These are phyloP conservation scores for Chondrostereum purpureum DNA, from an alignment of 1,284 basidiomycete genomes.

Conservation along the genomic window DNA sequence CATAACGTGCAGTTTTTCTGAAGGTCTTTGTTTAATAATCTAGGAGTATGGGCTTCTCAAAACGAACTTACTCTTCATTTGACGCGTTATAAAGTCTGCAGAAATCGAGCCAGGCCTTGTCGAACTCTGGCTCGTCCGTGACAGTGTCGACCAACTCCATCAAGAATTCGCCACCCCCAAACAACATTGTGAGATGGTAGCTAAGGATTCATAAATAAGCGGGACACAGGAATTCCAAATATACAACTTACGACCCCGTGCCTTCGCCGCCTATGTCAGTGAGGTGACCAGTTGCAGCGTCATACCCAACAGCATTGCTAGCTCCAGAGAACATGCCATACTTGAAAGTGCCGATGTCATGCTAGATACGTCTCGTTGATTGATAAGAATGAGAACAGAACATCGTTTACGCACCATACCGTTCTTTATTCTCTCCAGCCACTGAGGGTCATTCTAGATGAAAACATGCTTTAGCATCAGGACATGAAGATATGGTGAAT, in stretches of 20 bases:
- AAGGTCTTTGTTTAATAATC: too few species aligned
- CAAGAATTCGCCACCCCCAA: constrained; percentile 38
- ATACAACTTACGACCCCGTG: constrained; percentile 23
- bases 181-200: constrained; percentile 34
- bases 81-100: constrained; percentile 32
- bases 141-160: constrained; percentile 37
- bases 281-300: constrained; percentile 33
- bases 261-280: constrained; percentile 33
- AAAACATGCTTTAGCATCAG: not conserved
- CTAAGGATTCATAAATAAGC: constrained; percentile 13
- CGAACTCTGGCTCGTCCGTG: constrained; percentile 33
- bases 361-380: constrained; percentile 15
- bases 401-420: constrained; percentile 31
- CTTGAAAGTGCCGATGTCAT: constrained; percentile 31
- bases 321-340: constrained; percentile 35
- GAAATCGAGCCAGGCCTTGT: constrained; percentile 37
- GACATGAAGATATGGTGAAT: not conserved
- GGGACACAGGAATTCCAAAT: not conserved
- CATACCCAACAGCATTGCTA: constrained; percentile 34
- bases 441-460: constrained; percentile 29
- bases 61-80: constrained; percentile 26
- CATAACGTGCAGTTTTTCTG: constrained; percentile 33
- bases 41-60: too few species aligned
- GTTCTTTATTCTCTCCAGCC: constrained; percentile 30
- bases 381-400: not conserved